Percentiles rank a stretch among this genome's conserved stretches.
phyloP scores from a whole-genome alignment of 257 asterid genomes.

The Primulina tabacum region DNA sequence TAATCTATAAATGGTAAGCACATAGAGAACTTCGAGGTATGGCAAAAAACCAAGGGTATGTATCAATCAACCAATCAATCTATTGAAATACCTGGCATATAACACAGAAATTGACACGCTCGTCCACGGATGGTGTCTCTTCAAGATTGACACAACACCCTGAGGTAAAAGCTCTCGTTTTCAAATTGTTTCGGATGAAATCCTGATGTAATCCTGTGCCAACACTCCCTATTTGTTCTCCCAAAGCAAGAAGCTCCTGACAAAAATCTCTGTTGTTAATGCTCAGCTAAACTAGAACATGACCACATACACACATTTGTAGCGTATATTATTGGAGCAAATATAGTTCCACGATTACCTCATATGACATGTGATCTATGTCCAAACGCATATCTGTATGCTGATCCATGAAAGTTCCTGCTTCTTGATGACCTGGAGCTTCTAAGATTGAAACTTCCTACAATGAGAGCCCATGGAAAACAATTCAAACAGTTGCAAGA shows the following conservation, averaged over 20 bases:
- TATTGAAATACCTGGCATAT: slow-evolving; percentile 63
- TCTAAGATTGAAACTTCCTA: slow-evolving; percentile 69
- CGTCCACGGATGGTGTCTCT: slow-evolving; percentile 30
- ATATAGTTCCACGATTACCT: background rate
- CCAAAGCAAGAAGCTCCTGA: background rate
- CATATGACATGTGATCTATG: slow-evolving; percentile 43
- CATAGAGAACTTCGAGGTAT: background rate
- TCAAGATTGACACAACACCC: slow-evolving; percentile 33
- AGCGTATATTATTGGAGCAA: background rate
- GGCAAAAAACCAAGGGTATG: background rate
- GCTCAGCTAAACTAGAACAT: background rate
- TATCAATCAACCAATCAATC: background rate
- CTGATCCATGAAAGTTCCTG: slow-evolving; percentile 55
- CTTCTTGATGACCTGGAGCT: slow-evolving; percentile 57
- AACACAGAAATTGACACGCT: slow-evolving; percentile 58
- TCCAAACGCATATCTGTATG: slow-evolving; percentile 60
- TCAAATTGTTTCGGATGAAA: slow-evolving; percentile 43
- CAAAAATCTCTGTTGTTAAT: background rate
- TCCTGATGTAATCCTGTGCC: slow-evolving; percentile 67
- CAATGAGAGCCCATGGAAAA: slow-evolving; percentile 1
- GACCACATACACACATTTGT: background rate
- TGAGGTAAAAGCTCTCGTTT: slow-evolving; percentile 43
- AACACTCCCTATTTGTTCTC: slow-evolving; percentile 57
- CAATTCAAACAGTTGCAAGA: background rate
- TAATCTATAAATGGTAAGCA: background rate